Evolutionary conservation across 1,139 yeast species (phyloP).

Genomic region (Taiozyma sp.): DNA sequence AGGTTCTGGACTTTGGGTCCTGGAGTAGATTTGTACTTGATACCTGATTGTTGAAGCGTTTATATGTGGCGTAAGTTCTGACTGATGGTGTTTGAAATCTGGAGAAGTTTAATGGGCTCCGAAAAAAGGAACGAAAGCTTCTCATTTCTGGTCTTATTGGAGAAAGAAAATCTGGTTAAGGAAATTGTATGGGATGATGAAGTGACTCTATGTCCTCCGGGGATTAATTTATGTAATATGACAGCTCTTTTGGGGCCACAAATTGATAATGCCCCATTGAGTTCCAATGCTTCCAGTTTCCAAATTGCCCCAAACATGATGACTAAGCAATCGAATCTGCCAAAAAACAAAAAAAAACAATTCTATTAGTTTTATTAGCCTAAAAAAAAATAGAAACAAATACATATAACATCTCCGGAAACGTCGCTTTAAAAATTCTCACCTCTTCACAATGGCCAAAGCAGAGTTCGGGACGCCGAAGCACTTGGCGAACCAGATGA

Average conservation of each 20-base stretch:
- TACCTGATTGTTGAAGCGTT: constrained; percentile 25
- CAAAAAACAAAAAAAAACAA: no score
- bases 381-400: not conserved
- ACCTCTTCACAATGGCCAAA: constrained; percentile 35
- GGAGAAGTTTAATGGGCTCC: not conserved
- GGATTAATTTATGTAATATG: not conserved
- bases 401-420: not conserved
- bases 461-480: constrained; percentile 85
- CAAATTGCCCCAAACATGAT: not conserved
- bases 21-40: constrained; percentile 13
- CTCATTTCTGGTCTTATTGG: not conserved
- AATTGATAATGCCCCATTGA: no score
- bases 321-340: not conserved
- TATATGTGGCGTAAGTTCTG: constrained; percentile 19
- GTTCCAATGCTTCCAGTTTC: no score
- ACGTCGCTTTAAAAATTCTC: not conserved
- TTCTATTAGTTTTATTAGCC: not conserved
- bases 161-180: no score
- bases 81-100: not conserved
- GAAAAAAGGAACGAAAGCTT: not conserved
- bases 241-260: no score
- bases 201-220: no score
- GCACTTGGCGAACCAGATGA: constrained; percentile 69
- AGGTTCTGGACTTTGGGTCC: constrained; percentile 25
- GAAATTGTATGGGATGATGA: no score